phyloP scores from a whole-genome alignment of 139 green algal genomes.

The Ettlia oleoabundans region DNA sequence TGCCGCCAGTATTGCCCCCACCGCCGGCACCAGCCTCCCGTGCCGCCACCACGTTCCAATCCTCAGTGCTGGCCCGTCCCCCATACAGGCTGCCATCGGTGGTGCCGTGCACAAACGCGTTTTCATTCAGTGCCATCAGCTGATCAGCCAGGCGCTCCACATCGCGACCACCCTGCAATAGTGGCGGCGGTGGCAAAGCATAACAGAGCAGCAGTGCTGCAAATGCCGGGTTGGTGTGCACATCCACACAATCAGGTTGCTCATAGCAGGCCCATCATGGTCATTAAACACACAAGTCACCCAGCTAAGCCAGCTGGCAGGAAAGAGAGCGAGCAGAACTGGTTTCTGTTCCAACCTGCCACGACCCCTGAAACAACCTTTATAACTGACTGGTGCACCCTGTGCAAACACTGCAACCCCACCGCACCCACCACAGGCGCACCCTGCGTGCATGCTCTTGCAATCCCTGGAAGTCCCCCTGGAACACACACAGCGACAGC shows the following conservation, averaged over 20 bases:
- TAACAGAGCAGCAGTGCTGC: neutral
- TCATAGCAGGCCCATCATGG: too few relatives aligned
- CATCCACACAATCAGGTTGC: too few relatives aligned
- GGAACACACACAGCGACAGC: slow-evolving; percentile 60
- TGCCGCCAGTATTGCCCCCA: neutral
- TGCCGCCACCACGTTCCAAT: slow-evolving; percentile 31
- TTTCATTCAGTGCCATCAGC: slow-evolving; percentile 53
- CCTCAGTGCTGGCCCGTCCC: slow-evolving; percentile 31
- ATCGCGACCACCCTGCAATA: slow-evolving; percentile 38
- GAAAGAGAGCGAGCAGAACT: too few relatives aligned
- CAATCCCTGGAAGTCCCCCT: slow-evolving; percentile 59
- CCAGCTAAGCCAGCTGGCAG: too few relatives aligned
- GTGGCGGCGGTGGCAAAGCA: neutral
- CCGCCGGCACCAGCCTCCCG: neutral
- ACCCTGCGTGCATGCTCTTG: slow-evolving; percentile 31
- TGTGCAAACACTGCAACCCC: too few relatives aligned
- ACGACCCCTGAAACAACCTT: too few relatives aligned
- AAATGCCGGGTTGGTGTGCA: too few relatives aligned
- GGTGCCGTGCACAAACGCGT: slow-evolving; percentile 39
- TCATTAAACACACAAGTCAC: too few relatives aligned
- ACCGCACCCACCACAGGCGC: too few relatives aligned
- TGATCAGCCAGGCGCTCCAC: slow-evolving; percentile 48
- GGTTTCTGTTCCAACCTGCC: too few relatives aligned
- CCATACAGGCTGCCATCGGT: slow-evolving; percentile 32
- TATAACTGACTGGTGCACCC: too few relatives aligned